phyloP scores from a whole-genome alignment of 2,329 filamentous ascomycete species.

The Ceratocystis ficicola region DNA sequence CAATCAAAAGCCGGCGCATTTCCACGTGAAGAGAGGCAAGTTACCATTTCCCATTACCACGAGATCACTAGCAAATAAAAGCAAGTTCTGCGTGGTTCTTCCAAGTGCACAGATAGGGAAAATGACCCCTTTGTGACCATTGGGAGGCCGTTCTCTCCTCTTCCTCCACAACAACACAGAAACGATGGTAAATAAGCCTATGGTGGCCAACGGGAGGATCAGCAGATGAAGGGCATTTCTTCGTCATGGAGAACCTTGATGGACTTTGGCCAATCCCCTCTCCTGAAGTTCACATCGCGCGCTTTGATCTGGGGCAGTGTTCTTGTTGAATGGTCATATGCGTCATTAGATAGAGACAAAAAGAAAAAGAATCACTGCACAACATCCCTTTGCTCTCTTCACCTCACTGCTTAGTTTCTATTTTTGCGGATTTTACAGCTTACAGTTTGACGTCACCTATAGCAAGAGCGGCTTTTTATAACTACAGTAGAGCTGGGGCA shows the following conservation, averaged over 20 bases:
- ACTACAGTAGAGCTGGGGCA: background rate
- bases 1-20: background rate
- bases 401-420: background rate
- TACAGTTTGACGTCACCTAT: constrained; percentile 1
- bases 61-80: background rate
- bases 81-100: background rate
- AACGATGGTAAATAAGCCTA: background rate
- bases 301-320: constrained; percentile 3
- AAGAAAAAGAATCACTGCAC: background rate
- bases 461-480: background rate
- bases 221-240: background rate
- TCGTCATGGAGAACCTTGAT: background rate
- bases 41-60: background rate
- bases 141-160: background rate
- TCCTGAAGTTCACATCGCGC: background rate
- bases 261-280: background rate
- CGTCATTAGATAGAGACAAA: background rate
- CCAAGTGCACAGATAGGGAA: background rate
- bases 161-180: background rate
- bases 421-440: background rate
- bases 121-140: background rate
- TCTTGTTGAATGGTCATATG: background rate
- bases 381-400: background rate
- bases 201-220: background rate
- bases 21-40: background rate